phyloP scores from a whole-genome alignment of 768 basidiomycete species.

The Auriculariales sp. region DNA sequence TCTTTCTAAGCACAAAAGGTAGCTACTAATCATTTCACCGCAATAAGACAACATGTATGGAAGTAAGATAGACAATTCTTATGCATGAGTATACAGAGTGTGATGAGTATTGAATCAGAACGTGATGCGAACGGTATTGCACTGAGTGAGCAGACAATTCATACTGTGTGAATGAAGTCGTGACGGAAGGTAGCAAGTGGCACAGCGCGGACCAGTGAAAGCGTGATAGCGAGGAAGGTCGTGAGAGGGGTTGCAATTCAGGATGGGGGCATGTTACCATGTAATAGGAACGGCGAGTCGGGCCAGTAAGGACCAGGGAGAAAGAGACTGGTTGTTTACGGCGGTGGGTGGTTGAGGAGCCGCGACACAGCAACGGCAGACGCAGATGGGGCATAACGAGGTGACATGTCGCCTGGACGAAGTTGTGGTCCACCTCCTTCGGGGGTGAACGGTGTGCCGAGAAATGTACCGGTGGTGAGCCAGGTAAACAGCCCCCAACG shows the following conservation, averaged over 20 bases:
- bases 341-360: not conserved
- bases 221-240: not conserved
- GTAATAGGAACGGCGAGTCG: not conserved
- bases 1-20: no score
- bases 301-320: not conserved
- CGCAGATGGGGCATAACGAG: not conserved
- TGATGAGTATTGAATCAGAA: no score
- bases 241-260: no score
- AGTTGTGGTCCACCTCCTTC: not conserved
- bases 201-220: not conserved
- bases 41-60: no score
- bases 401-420: not conserved
- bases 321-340: not conserved
- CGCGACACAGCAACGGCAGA: not conserved
- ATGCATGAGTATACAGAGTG: no score
- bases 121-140: no score
- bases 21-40: no score
- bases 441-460: not conserved
- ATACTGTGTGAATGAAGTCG: not conserved
- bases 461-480: not conserved
- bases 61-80: no score
- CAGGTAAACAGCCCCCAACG: not conserved
- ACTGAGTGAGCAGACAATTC: no score
- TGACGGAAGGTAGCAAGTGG: not conserved
- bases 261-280: not conserved